A percentile compares a stretch with the other conserved stretches of the same genome.
Evolutionary conservation across 2,329 filamentous ascomycete genomes (phyloP).

Genomic region (Trichocomaceae sp.): DNA sequence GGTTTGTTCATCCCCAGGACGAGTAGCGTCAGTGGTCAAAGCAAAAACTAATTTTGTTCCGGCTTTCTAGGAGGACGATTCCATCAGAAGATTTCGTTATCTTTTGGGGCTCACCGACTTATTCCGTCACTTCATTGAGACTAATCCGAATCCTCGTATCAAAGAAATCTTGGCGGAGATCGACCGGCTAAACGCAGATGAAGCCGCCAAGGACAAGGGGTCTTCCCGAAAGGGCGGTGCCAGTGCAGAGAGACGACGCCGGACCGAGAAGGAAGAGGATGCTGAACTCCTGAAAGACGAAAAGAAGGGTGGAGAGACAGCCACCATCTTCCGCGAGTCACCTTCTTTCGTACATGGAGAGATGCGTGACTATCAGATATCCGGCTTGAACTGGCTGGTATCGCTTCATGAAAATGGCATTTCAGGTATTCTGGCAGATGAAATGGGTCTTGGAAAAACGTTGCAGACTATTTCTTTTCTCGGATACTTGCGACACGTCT

Average conservation of each 20-base stretch:
- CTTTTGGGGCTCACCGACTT: slow-evolving; percentile 90
- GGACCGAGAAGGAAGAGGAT: slow-evolving; percentile 96
- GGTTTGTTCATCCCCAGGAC: slow-evolving; percentile 45
- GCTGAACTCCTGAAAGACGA: slow-evolving; percentile 82
- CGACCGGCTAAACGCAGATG: slow-evolving; percentile 78
- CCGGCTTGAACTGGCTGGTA: slow-evolving; percentile 94
- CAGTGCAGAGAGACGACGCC: slow-evolving; percentile 66
- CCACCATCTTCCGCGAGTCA: slow-evolving; percentile 89
- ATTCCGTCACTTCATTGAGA: slow-evolving; percentile 98
- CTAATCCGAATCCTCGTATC: slow-evolving; percentile 90
- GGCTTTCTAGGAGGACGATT: slow-evolving; percentile 72
- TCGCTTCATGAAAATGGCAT: slow-evolving; percentile 98
- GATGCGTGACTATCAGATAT: slow-evolving; percentile 96
- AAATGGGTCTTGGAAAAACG: slow-evolving; percentile 98
- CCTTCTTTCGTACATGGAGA: slow-evolving; percentile 78
- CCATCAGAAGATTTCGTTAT: slow-evolving; percentile 88
- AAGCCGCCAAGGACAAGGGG: slow-evolving; percentile 62
- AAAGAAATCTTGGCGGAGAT: slow-evolving; percentile 91
- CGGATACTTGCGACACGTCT: slow-evolving; percentile 86
- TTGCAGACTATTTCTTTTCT: slow-evolving; percentile 95
- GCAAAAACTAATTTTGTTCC: slow-evolving; percentile 1
- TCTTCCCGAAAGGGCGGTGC: slow-evolving; percentile 78
- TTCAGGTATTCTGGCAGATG: slow-evolving; percentile 92
- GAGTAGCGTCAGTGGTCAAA: not conserved
- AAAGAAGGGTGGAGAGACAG: slow-evolving; percentile 75